Base-by-base conservation (phyloP, 2,329 filamentous ascomycete genomes). In the Beauveria brongniartii region DNA sequence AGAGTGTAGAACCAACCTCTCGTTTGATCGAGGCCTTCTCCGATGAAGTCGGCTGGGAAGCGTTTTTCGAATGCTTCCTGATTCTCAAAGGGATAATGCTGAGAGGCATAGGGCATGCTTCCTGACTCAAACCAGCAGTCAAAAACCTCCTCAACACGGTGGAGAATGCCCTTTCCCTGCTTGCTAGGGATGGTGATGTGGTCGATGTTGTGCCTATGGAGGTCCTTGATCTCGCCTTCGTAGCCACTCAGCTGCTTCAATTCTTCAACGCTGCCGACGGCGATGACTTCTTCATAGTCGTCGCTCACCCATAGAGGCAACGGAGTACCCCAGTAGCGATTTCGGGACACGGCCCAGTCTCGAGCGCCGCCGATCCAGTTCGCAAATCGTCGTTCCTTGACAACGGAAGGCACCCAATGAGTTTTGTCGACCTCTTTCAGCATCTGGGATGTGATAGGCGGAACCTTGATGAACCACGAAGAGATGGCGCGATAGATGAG, bases 71-170 rank as follows among this genome's bases (percentile, higher is more conserved):
- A 93, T 63, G 87, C 82, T 10, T 92, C 90, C 67, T 87, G 84
- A 69, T 94, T 94, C 75, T 93, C 89, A 70, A 97, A 97, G 7
- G 92, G 92, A 71, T 95, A 97, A 73, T 97, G 92, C 64, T 89
- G 85, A 66, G 88, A 92, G 47, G 91, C 90, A 71, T 96, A 97
- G 2, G 92, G 92, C 92, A 97, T 97, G 71, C 89, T 92, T 63
- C 92, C 92, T 48, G 92, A 96, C 74, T 97, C 92, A 65, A 96
- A 96, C 92, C 92, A 97, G 72, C 92, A 97, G 75, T 97, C 92
- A 68, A 97, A 96, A 5, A 97, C 91, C 72, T 96, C 92, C 56
- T 91, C 87, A 10, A 94, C 82, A 66, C 92, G 87, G 68, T 82
- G 87, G 64, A 97, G 78, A n/a, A 82, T 80, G 22, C 92, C 92